phyloP scores from a whole-genome alignment of 192 early-diverging fungal genomes.

The Backusella circina region DNA sequence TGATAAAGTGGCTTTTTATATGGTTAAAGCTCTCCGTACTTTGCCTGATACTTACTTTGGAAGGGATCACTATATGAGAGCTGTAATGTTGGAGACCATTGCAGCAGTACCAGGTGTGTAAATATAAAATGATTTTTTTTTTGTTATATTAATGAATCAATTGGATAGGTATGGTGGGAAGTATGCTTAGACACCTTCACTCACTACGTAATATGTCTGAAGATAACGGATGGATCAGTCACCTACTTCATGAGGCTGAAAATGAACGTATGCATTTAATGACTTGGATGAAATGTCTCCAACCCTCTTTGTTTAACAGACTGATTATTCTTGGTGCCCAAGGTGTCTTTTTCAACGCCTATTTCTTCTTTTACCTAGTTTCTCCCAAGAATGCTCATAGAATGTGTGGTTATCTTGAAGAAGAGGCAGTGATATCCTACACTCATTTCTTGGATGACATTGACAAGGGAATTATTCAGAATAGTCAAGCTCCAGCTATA shows the following conservation, averaged over 20 bases:
- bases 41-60: constrained; percentile 70
- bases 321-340: constrained; percentile 72
- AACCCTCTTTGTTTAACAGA: constrained; percentile 61
- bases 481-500: constrained; percentile 75
- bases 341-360: constrained; percentile 88
- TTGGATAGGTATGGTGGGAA: constrained; percentile 84
- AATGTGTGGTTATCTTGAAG: constrained; percentile 88
- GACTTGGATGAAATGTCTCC: constrained; percentile 74
- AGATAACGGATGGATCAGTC: constrained; percentile 90
- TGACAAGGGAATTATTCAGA: constrained; percentile 67
- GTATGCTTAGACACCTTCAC: constrained; percentile 71
- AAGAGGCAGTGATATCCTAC: constrained; percentile 90
- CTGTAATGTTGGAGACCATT: constrained; percentile 75
- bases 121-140: not conserved
- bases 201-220: constrained; percentile 72
- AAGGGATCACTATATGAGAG: constrained; percentile 73
- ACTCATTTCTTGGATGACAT: constrained; percentile 75
- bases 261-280: constrained; percentile 69
- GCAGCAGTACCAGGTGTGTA: constrained; percentile 59
- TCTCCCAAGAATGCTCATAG: constrained; percentile 81
- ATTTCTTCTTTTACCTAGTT: constrained; percentile 82
- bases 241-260: constrained; percentile 89
- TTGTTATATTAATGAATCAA: constrained; percentile 41
- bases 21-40: constrained; percentile 61
- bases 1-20: constrained; percentile 62